Evolutionary conservation across 1,284 basidiomycete genomes (phyloP).

Genomic region (Cutaneotrichosporon cavernicola): DNA sequence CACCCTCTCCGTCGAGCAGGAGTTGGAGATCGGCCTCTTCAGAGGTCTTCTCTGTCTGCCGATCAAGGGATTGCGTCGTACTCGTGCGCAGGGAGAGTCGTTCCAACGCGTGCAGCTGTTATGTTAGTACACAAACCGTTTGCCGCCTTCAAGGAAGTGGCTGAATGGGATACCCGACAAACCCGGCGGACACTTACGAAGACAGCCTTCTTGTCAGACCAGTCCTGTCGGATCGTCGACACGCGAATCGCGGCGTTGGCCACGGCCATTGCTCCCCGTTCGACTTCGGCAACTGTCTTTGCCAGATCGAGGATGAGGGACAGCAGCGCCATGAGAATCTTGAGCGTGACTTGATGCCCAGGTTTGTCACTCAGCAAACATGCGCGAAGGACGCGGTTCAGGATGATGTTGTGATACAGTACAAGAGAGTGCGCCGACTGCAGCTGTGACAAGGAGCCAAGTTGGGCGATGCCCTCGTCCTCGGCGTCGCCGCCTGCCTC

Average conservation of each 20-base stretch:
- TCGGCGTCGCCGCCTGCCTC: conserved; percentile 38
- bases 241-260: conserved; percentile 60
- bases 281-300: conserved; percentile 65
- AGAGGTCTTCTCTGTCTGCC: conserved; percentile 6
- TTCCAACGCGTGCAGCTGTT: conserved; percentile 43
- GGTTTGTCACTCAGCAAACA: conserved; percentile 66
- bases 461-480: conserved; percentile 19
- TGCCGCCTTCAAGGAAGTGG: not conserved
- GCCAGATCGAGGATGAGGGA: conserved; percentile 70
- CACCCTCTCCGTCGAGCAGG: conserved; percentile 30
- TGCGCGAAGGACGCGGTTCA: conserved; percentile 73
- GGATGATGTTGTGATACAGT: conserved; percentile 64
- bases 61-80: conserved; percentile 3
- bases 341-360: conserved; percentile 63
- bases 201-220: conserved; percentile 59
- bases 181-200: conserved; percentile 58
- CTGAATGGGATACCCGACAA: not conserved
- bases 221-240: conserved; percentile 60
- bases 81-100: conserved; percentile 38
- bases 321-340: conserved; percentile 65
- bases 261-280: conserved; percentile 61
- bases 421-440: conserved; percentile 72
- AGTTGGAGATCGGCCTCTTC: conserved; percentile 33
- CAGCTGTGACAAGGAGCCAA: conserved; percentile 32
- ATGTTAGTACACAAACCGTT: conserved; percentile 4